Evolutionary conservation across 805 yeast genomes (phyloP).

Genomic region (Kazachstania africana): DNA sequence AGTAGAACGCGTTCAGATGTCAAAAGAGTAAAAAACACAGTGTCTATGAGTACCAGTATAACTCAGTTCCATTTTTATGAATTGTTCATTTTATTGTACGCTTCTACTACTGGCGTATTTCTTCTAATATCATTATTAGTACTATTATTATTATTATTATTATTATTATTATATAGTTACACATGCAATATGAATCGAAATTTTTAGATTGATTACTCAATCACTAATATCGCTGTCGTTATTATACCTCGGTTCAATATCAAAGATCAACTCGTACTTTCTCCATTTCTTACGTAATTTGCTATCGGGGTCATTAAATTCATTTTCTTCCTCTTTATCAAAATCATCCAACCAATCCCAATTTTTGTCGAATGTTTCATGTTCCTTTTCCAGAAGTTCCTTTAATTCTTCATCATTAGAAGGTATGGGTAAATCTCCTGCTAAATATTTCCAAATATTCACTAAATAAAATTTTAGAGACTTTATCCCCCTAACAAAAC

Average conservation of each 20-base stretch:
- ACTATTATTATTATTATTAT: no score
- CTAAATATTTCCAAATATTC: conserved; percentile 43
- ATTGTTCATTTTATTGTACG: no score
- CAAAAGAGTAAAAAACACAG: no score
- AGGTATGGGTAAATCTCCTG: conserved; percentile 29
- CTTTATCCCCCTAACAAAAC: conserved; percentile 72
- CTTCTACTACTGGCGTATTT: no score
- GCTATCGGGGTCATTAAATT: conserved; percentile 21
- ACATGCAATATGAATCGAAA: no score
- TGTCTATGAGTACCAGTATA: no score
- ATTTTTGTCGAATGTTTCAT: conserved; percentile 11
- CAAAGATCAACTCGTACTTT: conserved; percentile 25
- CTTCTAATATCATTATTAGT: no score
- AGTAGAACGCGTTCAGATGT: no score
- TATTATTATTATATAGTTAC: no score
- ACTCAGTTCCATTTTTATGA: no score
- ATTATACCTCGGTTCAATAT: conserved; percentile 24
- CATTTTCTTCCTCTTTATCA: conserved; percentile 25
- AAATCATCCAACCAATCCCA: conserved; percentile 32
- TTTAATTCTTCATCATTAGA: conserved; percentile 14
- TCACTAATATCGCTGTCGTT: conserved; percentile 25
- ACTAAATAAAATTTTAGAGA: conserved; percentile 62
- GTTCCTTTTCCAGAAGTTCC: conserved; percentile 10
- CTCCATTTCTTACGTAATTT: conserved; percentile 26
- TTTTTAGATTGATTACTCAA: conserved; percentile 3